Percentiles rank a stretch among this genome's conserved stretches.
Conservation (phyloP, 225 moss, liverwort and hornwort species). For the Sphagnum tenellum region DNA sequence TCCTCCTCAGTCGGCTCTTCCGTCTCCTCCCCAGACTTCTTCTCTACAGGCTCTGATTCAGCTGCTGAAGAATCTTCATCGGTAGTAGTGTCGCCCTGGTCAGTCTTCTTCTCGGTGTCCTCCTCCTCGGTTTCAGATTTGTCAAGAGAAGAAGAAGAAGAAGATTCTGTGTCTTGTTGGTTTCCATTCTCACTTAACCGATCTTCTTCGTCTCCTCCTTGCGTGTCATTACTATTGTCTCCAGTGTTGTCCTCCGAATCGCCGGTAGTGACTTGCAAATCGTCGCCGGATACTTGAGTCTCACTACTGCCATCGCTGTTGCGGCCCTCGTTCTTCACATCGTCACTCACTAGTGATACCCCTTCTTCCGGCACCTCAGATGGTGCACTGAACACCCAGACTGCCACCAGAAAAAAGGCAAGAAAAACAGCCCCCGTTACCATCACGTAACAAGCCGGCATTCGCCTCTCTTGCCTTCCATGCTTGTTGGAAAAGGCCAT, state of each 20-base stretch:
- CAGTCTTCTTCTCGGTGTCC: too few species aligned
- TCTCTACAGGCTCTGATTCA: neutral
- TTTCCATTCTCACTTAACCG: neutral
- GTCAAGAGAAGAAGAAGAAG: too few species aligned
- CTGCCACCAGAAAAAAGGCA: conserved; percentile 1
- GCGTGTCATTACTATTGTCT: neutral
- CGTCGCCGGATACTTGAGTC: neutral
- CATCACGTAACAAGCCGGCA: conserved; percentile 3
- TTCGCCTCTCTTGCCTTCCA: conserved; percentile 4
- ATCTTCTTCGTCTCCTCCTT: neutral
- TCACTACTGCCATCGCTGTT: neutral
- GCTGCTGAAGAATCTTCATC: neutral
- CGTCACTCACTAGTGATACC: too few species aligned
- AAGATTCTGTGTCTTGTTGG: too few species aligned
- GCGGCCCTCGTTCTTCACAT: neutral
- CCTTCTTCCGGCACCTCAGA: neutral
- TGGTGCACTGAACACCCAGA: conserved; percentile 8
- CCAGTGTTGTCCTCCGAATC: too few species aligned
- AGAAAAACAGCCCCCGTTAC: conserved; percentile 3
- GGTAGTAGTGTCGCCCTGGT: too few species aligned
- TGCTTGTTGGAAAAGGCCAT: neutral
- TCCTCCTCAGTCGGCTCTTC: too few species aligned
- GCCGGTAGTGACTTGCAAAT: neutral
- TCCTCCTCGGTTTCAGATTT: neutral
- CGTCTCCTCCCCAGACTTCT: too few species aligned